Evolutionary conservation across 2,329 filamentous ascomycete genomes (phyloP).

Genomic region (Neonectria punicea): DNA sequence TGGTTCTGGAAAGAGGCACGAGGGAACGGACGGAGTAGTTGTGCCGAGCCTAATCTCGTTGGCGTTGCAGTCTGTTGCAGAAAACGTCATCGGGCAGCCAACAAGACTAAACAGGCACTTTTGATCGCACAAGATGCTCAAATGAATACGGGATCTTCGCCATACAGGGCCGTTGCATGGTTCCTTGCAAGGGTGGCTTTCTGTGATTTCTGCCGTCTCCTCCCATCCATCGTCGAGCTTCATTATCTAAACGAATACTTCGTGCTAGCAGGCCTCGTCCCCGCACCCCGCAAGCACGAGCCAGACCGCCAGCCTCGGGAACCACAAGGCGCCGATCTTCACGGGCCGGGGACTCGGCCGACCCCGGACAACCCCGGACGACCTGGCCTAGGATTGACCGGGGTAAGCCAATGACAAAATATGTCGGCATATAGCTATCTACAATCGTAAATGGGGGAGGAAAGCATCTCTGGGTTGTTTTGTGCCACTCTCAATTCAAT

Average conservation of each 20-base stretch:
- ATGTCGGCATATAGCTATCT: background rate
- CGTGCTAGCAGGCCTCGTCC: background rate
- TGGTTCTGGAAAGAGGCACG: background rate
- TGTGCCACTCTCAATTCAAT: background rate
- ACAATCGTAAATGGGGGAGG: background rate
- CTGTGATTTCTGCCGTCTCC: background rate
- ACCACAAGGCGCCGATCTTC: background rate
- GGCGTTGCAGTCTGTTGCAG: background rate
- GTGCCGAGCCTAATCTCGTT: background rate
- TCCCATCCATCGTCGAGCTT: background rate
- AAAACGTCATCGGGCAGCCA: background rate
- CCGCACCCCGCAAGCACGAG: background rate
- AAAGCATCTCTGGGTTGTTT: background rate
- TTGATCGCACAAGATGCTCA: background rate
- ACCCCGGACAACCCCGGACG: background rate
- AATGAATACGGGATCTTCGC: background rate
- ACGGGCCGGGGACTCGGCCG: background rate
- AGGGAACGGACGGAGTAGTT: background rate
- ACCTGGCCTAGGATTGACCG: background rate
- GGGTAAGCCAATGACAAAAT: background rate
- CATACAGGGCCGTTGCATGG: background rate
- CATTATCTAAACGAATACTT: no score
- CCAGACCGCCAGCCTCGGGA: background rate
- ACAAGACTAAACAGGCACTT: background rate
- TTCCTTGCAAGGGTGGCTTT: background rate